A percentile compares a stretch with the other conserved stretches of the same genome.
Conservation (phyloP, 208 protist genomes). For the Naegleria fowleri region DNA sequence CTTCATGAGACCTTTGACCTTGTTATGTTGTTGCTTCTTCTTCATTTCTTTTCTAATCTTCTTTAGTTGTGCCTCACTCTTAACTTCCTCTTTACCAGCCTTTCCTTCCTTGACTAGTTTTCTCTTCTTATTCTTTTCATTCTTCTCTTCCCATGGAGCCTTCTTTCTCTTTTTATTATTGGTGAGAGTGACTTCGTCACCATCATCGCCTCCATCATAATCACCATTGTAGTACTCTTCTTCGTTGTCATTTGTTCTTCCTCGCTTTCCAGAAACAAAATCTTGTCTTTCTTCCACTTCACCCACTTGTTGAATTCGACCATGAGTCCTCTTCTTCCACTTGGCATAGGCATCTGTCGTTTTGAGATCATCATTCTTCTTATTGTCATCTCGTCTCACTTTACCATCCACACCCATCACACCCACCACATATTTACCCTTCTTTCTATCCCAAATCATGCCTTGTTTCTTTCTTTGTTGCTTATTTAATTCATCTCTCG, state of each 20-base stretch:
- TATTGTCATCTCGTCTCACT: background rate
- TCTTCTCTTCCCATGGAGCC: background rate
- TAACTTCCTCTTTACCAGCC: background rate
- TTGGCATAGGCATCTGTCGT: background rate
- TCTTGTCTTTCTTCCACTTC: conserved; percentile 7
- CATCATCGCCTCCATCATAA: background rate
- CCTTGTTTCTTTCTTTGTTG: background rate
- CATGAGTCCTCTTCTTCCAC: background rate
- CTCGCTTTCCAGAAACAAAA: background rate
- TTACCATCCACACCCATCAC: background rate
- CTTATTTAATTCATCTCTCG: background rate
- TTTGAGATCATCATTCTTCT: background rate
- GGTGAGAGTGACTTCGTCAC: background rate
- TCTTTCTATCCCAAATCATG: conserved; percentile 15
- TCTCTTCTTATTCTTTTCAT: background rate
- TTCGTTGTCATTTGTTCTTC: too few relatives aligned
- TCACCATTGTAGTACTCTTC: background rate
- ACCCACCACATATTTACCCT: conserved; percentile 17
- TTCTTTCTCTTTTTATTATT: conserved; percentile 2
- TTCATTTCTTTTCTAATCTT: background rate
- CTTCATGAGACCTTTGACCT: background rate
- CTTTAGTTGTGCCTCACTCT: background rate
- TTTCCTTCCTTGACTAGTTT: background rate
- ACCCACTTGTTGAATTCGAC: conserved; percentile 22
- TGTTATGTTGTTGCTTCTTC: background rate